A percentile compares a stretch with the other conserved stretches of the same genome.
These are phyloP conservation scores for Rubus idaeus DNA, from an alignment of 306 rosid species.

Conservation along the genomic window DNA sequence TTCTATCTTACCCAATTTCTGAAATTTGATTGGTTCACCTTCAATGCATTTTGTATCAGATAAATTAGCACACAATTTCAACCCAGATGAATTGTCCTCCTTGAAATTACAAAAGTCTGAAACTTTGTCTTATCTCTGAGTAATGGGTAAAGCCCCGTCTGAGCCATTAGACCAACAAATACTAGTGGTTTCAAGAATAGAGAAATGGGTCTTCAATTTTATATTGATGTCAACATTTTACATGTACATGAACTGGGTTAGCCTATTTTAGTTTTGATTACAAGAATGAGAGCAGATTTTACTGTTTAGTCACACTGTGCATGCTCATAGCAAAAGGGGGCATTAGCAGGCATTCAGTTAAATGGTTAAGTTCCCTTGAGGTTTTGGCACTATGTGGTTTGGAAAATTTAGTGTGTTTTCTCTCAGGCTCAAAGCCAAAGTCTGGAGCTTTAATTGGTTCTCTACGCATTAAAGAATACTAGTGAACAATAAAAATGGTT, in stretches of 20 bases:
- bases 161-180: neutral
- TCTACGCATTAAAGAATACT: neutral
- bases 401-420: neutral
- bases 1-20: neutral
- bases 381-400: neutral
- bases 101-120: neutral
- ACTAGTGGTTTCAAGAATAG: neutral
- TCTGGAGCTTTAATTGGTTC: neutral
- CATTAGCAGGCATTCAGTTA: neutral
- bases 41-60: neutral
- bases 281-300: neutral
- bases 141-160: neutral
- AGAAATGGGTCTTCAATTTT: slow-evolving; percentile 4
- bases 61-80: neutral
- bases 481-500: neutral
- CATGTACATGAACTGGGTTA: neutral
- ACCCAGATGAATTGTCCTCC: neutral
- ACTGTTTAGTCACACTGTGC: neutral
- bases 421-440: neutral
- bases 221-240: neutral
- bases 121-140: neutral
- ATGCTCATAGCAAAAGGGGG: neutral
- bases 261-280: neutral
- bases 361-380: neutral
- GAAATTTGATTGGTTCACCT: neutral